Conservation (phyloP, 176 grass and related monocot genomes). For the Rhipidocladum racemiflorum region DNA sequence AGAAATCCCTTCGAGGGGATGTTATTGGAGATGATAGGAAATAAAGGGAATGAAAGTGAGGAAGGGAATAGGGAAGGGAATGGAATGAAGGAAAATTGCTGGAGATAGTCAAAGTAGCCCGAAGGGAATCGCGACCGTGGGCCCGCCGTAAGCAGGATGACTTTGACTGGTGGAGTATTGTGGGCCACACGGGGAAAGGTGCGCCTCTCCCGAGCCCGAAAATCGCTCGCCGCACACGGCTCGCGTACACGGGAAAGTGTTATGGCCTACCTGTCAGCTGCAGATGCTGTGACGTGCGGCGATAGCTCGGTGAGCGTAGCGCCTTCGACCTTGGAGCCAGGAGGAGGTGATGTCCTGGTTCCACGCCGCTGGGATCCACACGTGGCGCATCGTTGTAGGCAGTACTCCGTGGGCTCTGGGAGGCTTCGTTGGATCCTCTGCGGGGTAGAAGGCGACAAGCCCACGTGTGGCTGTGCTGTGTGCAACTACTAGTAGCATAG, state of each 20-base stretch:
- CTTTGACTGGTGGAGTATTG: neutral
- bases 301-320: neutral
- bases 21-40: too few relatives aligned
- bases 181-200: neutral
- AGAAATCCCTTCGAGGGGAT: too few relatives aligned
- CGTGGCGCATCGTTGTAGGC: neutral
- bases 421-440: too few relatives aligned
- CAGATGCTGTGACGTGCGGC: accelerated
- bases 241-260: neutral
- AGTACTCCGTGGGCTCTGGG: too few relatives aligned
- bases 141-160: slow-evolving; percentile 28
- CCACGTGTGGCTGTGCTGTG: too few relatives aligned
- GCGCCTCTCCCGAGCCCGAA: neutral
- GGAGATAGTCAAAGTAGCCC: neutral
- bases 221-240: neutral
- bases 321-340: neutral
- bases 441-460: too few relatives aligned
- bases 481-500: too few relatives aligned
- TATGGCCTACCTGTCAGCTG: neutral
- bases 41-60: too few relatives aligned
- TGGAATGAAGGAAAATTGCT: too few relatives aligned
- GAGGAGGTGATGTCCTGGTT: neutral
- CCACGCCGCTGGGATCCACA: neutral
- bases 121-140: neutral
- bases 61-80: too few relatives aligned